phyloP scores from a whole-genome alignment of 225 moss, liverwort and hornwort species.

The Ulota crispa region DNA sequence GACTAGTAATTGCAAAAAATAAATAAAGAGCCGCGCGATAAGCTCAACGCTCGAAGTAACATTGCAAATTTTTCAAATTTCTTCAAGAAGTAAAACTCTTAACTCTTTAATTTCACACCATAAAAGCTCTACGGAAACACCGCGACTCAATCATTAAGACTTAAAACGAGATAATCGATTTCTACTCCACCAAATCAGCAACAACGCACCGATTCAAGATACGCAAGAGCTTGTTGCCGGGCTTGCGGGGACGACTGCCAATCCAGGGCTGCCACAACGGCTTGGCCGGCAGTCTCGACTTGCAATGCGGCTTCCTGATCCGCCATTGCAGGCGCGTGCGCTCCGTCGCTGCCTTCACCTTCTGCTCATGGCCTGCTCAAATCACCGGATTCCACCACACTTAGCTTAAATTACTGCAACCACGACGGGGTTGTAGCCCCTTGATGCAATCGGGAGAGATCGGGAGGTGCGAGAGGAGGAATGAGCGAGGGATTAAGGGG shows the following conservation, averaged over 20 bases:
- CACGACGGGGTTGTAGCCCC: neutral
- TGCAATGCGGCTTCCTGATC: constrained; percentile 57
- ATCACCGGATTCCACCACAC: neutral
- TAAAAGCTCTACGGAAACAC: neutral
- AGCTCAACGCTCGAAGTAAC: no score
- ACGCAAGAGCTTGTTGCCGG: constrained; percentile 74
- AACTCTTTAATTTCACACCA: neutral
- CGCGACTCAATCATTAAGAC: neutral
- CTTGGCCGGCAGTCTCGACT: constrained; percentile 74
- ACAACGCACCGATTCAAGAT: constrained; percentile 70
- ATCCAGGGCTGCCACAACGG: constrained; percentile 73
- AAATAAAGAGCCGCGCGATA: no score
- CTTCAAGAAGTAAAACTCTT: neutral
- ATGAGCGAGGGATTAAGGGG: neutral
- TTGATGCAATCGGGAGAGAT: constrained; percentile 12
- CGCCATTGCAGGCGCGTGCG: constrained; percentile 41
- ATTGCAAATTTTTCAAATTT: neutral
- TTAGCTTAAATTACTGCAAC: no score
- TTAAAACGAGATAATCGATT: neutral
- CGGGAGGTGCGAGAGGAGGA: neutral
- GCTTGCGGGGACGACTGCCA: constrained; percentile 70
- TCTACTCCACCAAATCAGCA: neutral
- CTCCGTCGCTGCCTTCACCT: neutral
- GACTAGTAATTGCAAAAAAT: no score
- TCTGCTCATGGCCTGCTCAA: constrained; percentile 24